phyloP scores from a whole-genome alignment of 2,329 filamentous ascomycete genomes.

The Trichoderma citrinoviride region DNA sequence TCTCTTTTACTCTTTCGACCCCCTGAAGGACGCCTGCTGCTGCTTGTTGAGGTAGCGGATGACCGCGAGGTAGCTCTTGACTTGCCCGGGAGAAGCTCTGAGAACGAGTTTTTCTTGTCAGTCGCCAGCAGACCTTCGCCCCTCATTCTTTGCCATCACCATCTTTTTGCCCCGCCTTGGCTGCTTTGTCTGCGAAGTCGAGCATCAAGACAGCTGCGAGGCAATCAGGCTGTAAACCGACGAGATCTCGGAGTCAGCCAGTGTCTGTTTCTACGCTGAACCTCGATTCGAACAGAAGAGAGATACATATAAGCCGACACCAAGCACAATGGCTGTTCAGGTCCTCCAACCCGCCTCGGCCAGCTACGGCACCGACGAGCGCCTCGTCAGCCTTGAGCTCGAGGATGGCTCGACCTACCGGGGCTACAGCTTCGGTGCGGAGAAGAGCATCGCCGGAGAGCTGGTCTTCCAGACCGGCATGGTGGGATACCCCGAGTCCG shows the following conservation, averaged over 20 bases:
- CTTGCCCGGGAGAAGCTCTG: slow-evolving; percentile 38
- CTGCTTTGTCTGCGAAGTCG: not conserved
- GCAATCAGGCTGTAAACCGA: slow-evolving; percentile 2
- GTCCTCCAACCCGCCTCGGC: slow-evolving; percentile 58
- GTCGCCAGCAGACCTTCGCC: slow-evolving; percentile 34
- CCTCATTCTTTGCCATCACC: slow-evolving; percentile 25
- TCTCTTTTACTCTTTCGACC: not conserved
- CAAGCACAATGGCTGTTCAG: slow-evolving; percentile 34
- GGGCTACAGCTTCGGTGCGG: slow-evolving; percentile 93
- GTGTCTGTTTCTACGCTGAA: not conserved
- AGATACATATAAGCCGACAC: not conserved
- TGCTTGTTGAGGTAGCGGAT: slow-evolving; percentile 29
- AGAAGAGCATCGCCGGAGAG: slow-evolving; percentile 93
- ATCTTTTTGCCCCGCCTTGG: slow-evolving; percentile 31
- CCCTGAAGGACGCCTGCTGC: slow-evolving; percentile 5
- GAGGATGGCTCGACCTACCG: slow-evolving; percentile 88
- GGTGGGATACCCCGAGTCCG: slow-evolving; percentile 96
- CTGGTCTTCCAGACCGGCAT: slow-evolving; percentile 99
- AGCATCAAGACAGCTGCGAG: not conserved
- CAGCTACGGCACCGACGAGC: slow-evolving; percentile 49
- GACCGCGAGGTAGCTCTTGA: slow-evolving; percentile 39
- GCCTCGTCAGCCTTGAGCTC: slow-evolving; percentile 82
- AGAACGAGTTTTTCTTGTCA: slow-evolving; percentile 39
- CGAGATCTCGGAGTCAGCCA: not conserved
- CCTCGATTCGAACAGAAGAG: slow-evolving; percentile 18